Conservation (phyloP, 805 yeast species). For the Pichia californica region DNA sequence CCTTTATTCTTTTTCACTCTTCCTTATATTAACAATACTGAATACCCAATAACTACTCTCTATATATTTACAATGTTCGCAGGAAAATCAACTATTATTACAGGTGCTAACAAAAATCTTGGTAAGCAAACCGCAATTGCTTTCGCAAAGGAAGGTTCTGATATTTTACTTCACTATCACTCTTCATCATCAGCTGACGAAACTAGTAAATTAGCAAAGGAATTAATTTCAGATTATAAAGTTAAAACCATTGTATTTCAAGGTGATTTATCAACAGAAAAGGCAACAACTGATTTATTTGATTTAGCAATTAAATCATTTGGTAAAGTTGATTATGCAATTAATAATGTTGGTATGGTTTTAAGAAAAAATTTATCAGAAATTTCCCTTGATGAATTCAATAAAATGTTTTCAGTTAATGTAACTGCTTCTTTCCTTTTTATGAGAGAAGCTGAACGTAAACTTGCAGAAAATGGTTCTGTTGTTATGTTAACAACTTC, state of each 20-base stretch:
- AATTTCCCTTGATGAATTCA: slow-evolving; percentile 49
- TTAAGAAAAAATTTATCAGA: slow-evolving; percentile 53
- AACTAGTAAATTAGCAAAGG: slow-evolving; percentile 33
- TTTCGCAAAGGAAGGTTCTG: slow-evolving; percentile 48
- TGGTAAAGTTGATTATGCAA: slow-evolving; percentile 54
- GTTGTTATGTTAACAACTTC: slow-evolving; percentile 58
- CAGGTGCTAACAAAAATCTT: slow-evolving; percentile 19
- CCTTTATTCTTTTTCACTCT: no score
- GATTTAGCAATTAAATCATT: slow-evolving; percentile 36
- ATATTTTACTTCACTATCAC: slow-evolving; percentile 51
- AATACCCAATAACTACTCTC: background rate
- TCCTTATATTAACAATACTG: background rate
- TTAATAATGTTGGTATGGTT: slow-evolving; percentile 63
- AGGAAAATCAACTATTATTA: slow-evolving; percentile 15
- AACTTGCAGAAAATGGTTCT: slow-evolving; percentile 45
- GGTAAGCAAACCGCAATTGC: slow-evolving; percentile 32
- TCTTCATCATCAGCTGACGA: slow-evolving; percentile 33
- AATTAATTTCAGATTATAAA: slow-evolving; percentile 31
- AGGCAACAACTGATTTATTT: slow-evolving; percentile 39
- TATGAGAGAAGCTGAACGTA: slow-evolving; percentile 47
- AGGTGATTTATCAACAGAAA: slow-evolving; percentile 38
- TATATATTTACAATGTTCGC: slow-evolving; percentile 6
- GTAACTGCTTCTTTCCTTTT: slow-evolving; percentile 58
- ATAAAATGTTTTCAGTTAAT: slow-evolving; percentile 46
- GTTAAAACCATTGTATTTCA: slow-evolving; percentile 38